phyloP scores from a whole-genome alignment of 1,139 yeast species.

The Candida pseudocylindracea region DNA sequence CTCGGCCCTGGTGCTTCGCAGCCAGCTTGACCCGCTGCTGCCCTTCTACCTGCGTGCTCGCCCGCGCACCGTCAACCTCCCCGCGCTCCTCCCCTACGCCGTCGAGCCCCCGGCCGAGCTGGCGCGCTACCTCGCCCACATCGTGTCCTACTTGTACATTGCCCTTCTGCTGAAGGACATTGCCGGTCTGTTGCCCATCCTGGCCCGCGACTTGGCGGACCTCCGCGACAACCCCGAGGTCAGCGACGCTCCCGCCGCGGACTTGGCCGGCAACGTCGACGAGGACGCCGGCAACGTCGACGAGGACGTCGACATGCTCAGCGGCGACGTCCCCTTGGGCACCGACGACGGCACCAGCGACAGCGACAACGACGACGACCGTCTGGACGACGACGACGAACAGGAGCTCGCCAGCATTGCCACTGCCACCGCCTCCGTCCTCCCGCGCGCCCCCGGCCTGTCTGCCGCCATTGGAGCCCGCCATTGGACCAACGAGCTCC shows the following conservation, averaged over 20 bases:
- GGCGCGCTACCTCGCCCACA: slow-evolving; percentile 56
- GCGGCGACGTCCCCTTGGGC: slow-evolving; percentile 11
- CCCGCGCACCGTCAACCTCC: slow-evolving; percentile 34
- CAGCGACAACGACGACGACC: slow-evolving; percentile 1
- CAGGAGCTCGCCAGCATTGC: slow-evolving; percentile 2
- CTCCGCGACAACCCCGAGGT: slow-evolving; percentile 10
- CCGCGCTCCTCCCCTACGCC: slow-evolving; percentile 49
- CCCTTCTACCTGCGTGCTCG: slow-evolving; percentile 29
- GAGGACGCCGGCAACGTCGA: slow-evolving; percentile 10
- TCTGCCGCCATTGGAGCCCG: slow-evolving; percentile 58
- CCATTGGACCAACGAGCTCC: slow-evolving; percentile 79
- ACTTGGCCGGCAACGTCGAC: slow-evolving; percentile 28
- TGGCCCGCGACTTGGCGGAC: slow-evolving; percentile 34
- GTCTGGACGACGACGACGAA: neutral
- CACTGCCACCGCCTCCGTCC: slow-evolving; percentile 11
- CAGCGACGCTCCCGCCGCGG: slow-evolving; percentile 22
- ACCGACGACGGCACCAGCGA: slow-evolving; percentile 6
- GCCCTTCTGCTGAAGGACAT: slow-evolving; percentile 61
- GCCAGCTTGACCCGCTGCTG: slow-evolving; percentile 25
- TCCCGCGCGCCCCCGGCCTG: slow-evolving; percentile 39
- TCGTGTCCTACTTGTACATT: slow-evolving; percentile 56
- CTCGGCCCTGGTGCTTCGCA: no score
- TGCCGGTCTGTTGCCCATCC: slow-evolving; percentile 48
- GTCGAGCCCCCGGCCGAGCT: slow-evolving; percentile 52
- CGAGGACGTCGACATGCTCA: slow-evolving; percentile 10